These are phyloP conservation scores for Boletellus dicymbophilus DNA, from an alignment of 1,284 basidiomycete species.

Conservation along the genomic window DNA sequence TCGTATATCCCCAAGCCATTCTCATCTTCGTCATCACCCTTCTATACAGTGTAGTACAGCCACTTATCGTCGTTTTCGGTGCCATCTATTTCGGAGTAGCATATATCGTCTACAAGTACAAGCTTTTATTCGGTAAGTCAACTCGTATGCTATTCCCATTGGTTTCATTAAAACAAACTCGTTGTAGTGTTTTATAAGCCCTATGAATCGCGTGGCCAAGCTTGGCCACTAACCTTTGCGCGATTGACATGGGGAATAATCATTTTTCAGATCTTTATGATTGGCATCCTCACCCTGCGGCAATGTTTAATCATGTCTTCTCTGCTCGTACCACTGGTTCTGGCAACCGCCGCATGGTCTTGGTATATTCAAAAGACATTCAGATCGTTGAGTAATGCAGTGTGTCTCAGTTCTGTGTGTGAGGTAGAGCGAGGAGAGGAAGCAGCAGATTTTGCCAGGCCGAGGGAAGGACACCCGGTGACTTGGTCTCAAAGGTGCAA, in stretches of 20 bases:
- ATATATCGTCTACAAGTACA: slow-evolving; percentile 98
- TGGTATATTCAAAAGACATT: slow-evolving; percentile 76
- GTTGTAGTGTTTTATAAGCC: slow-evolving; percentile 86
- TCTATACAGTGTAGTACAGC: slow-evolving; percentile 94
- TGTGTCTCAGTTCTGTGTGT: slow-evolving; percentile 82
- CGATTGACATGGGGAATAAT: slow-evolving; percentile 88
- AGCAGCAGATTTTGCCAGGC: slow-evolving; percentile 69
- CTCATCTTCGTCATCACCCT: slow-evolving; percentile 95
- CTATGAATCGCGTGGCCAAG: slow-evolving; percentile 91
- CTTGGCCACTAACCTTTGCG: slow-evolving; percentile 91
- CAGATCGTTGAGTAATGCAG: slow-evolving; percentile 78
- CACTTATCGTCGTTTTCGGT: slow-evolving; percentile 92
- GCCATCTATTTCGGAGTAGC: slow-evolving; percentile 93
- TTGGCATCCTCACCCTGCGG: slow-evolving; percentile 87
- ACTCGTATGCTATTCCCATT: neutral
- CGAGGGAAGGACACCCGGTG: slow-evolving; percentile 80
- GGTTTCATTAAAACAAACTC: neutral
- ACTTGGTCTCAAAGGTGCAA: slow-evolving; percentile 81
- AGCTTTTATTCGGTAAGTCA: slow-evolving; percentile 84
- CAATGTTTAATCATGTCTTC: slow-evolving; percentile 78
- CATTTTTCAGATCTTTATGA: slow-evolving; percentile 92
- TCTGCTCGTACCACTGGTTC: slow-evolving; percentile 78
- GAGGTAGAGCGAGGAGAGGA: slow-evolving; percentile 88
- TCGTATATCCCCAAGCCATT: slow-evolving; percentile 93
- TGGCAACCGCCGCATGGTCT: slow-evolving; percentile 78